Evolutionary conservation across 352 stramenopile species (phyloP), one percentile per base, ranked within the genome.

Genomic region (Globisporangium spiculum): DNA sequence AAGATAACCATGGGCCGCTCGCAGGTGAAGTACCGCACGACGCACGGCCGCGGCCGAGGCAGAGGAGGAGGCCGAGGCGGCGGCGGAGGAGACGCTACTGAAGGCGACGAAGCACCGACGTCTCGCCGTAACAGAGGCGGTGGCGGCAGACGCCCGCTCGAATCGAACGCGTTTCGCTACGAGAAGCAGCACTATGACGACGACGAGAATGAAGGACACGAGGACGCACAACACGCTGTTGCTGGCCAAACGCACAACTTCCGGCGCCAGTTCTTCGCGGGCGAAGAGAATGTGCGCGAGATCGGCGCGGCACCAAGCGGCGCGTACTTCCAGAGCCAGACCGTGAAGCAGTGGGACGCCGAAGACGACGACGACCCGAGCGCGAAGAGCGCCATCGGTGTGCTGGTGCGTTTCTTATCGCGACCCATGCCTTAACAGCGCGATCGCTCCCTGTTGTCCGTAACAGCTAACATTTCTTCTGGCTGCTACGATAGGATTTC

Each of bases 141-240:
- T 34, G 59, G 64, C 61, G 68, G 69, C 18, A 50, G 65, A 22
- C 66, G 73, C 26, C 63, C 71, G 57, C 82, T 94, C 8, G 75
- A 76, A 36, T 92, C 84, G 27, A 93, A 94, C 73, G 87, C 80
- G 26, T 91, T 78, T 66, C 87, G 87, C 24, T 94, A 88, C 66
- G 73, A 84, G 27, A 65, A 72, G 44, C 74, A 83, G 36, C 70
- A 66, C 46, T 68, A 75, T 5, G 54, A 63, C 0, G 30, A 75
- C 36, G 68, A 80, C 2, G 68, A 38, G 32, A 38, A 74, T n/a
- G 14, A n/a, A 24, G 30, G 74, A 32, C 69, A 80, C 0, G 68
- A 70, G 9, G 52, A 77, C 32, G 70, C 32, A 12, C 62, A 58
- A 27, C 46, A 67, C 9, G 58, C 63, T 34, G 26, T 68, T 69